phyloP scores from a whole-genome alignment of 2,329 filamentous ascomycete genomes.

The Epichloe coenophiala region DNA sequence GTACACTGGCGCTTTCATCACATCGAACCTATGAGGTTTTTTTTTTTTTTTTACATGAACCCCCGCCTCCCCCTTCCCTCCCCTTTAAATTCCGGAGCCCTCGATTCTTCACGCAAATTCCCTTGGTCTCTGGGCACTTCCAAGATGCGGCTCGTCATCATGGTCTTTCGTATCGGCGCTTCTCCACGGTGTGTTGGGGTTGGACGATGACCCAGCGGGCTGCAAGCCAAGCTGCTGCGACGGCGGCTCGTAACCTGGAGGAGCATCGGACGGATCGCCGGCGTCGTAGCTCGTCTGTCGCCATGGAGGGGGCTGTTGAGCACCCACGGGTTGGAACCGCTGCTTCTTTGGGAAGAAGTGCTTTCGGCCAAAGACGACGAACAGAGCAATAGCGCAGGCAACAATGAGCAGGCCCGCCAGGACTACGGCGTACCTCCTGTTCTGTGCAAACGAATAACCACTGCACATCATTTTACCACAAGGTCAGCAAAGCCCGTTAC shows the following conservation, averaged over 20 bases:
- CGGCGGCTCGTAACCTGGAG: slow-evolving; percentile 20
- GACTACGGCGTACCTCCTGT: slow-evolving; percentile 30
- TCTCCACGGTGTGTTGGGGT: slow-evolving; percentile 13
- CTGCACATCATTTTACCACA: slow-evolving; percentile 17
- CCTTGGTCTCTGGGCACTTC: slow-evolving; percentile 17
- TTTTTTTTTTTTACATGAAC: too few relatives aligned
- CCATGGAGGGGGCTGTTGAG: slow-evolving; percentile 19
- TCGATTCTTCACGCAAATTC: slow-evolving; percentile 16
- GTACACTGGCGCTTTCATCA: not conserved
- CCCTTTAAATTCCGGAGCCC: too few relatives aligned
- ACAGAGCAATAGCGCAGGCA: slow-evolving; percentile 24
- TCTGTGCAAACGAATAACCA: slow-evolving; percentile 43
- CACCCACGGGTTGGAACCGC: slow-evolving; percentile 5
- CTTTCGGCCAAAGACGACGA: slow-evolving; percentile 19
- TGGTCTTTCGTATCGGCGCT: slow-evolving; percentile 14
- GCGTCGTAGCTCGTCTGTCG: slow-evolving; percentile 11
- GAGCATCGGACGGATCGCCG: slow-evolving; percentile 15
- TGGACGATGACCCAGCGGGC: slow-evolving; percentile 13
- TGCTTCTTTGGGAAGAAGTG: slow-evolving; percentile 13
- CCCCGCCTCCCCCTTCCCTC: too few relatives aligned
- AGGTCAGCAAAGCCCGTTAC: not conserved
- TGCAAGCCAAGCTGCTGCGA: slow-evolving; percentile 19
- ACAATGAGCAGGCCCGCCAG: slow-evolving; percentile 34
- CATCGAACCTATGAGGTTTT: not conserved
- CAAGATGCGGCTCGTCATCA: slow-evolving; percentile 19